Percentiles rank a stretch among this genome's conserved stretches.
Conservation (phyloP, 1,284 basidiomycete genomes). For the Quambalaria eucalypti region DNA sequence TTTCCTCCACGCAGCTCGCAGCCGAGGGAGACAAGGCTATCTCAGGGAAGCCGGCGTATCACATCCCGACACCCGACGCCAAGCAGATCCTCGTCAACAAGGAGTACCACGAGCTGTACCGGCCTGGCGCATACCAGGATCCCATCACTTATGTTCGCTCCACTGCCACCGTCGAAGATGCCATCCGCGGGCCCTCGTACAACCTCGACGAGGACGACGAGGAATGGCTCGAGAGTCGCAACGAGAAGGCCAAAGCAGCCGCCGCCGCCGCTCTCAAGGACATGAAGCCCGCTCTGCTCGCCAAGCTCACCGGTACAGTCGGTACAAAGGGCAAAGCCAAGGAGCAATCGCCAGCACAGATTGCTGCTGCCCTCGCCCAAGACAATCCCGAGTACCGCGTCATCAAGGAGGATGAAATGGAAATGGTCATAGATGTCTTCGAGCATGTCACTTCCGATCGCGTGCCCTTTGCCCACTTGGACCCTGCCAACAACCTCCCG, state of each 20-base stretch:
- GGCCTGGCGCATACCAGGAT: conserved; percentile 38
- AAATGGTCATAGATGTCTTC: conserved; percentile 87
- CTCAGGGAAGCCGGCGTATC: conserved; percentile 30
- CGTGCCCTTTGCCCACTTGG: conserved; percentile 75
- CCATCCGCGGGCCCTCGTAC: conserved; percentile 61
- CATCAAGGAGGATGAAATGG: conserved; percentile 74
- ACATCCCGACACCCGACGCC: conserved; percentile 44
- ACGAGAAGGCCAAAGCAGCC: conserved; percentile 76
- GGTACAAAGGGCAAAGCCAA: conserved; percentile 42
- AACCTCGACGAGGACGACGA: conserved; percentile 94
- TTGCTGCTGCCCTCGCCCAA: conserved; percentile 49
- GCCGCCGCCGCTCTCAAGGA: conserved; percentile 67
- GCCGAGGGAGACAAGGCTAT: conserved; percentile 14
- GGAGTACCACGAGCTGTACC: conserved; percentile 35
- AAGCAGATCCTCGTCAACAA: conserved; percentile 26
- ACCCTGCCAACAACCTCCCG: conserved; percentile 31
- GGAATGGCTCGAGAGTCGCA: conserved; percentile 85
- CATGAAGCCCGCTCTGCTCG: conserved; percentile 30
- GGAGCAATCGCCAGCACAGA: conserved; percentile 50
- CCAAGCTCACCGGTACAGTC: conserved; percentile 48
- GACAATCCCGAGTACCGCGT: conserved; percentile 53
- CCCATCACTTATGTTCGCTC: conserved; percentile 66
- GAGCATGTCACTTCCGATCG: conserved; percentile 86
- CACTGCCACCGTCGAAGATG: conserved; percentile 83
- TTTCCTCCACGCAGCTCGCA: conserved; percentile 43